Conservation (phyloP, 495 filamentous ascomycete species). For the Aspergillus sclerotioniger region DNA sequence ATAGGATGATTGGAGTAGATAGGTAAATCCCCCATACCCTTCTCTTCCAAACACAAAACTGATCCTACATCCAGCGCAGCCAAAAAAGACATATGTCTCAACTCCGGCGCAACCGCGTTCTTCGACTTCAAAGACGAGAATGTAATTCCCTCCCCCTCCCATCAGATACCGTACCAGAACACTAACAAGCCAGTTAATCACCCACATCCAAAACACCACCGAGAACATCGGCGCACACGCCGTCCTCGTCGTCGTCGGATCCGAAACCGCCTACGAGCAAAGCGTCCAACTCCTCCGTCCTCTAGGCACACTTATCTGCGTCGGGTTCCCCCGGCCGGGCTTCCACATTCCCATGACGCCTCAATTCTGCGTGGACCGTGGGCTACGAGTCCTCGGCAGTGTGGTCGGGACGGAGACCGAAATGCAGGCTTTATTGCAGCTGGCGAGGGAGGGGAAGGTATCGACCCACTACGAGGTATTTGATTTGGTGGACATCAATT, state of each 20-base stretch:
- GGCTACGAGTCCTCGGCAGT: slow-evolving; percentile 9
- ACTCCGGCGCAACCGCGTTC: not conserved
- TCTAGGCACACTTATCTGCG: slow-evolving; percentile 20
- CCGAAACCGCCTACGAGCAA: slow-evolving; percentile 13
- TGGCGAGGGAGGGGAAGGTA: slow-evolving; percentile 9
- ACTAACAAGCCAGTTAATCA: not conserved
- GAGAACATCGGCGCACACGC: slow-evolving; percentile 21
- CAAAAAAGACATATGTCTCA: not conserved
- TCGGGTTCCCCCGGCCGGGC: slow-evolving; percentile 16
- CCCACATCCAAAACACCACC: slow-evolving; percentile 8
- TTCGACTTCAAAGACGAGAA: slow-evolving; percentile 9
- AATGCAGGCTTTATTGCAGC: slow-evolving; percentile 9
- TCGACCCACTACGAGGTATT: slow-evolving; percentile 16
- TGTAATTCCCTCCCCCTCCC: not conserved
- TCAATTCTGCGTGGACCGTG: slow-evolving; percentile 10
- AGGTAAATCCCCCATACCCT: not conserved
- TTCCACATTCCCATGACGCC: slow-evolving; percentile 17
- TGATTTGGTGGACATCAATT: slow-evolving; percentile 25
- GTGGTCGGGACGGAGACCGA: slow-evolving; percentile 11
- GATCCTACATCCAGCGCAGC: no score
- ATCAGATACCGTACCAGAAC: not conserved
- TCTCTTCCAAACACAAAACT: no score
- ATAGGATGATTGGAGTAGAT: slow-evolving; percentile 21
- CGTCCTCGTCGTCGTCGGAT: slow-evolving; percentile 17
- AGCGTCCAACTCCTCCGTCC: slow-evolving; percentile 14